Evolutionary conservation across 306 rosid genomes (phyloP), one percentile per base, ranked within the genome.

Genomic region (Quercus agrifolia): DNA sequence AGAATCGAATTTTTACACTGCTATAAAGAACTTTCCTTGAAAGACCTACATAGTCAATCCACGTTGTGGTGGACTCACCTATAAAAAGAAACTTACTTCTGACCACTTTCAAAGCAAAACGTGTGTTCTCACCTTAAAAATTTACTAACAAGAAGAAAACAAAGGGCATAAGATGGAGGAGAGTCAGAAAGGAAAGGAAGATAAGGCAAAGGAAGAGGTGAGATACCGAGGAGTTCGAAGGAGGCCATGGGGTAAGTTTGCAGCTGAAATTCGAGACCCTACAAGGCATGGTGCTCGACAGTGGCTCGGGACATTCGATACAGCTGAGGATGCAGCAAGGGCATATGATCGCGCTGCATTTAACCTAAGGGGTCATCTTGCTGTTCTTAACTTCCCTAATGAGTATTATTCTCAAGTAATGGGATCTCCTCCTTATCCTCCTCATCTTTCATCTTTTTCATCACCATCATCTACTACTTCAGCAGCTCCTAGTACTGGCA

Each of bases 181-280:
- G 44, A 78, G 84, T 63, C 83, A 77, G 25, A 81, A 14, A 19
- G 90, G 87, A 77, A 82, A 80, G 86, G 78, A 79, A 23, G 90
- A 80, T 78, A 81, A 81, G 81, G 87, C 27, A 8, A 66, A 41
- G 77, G 91, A 87, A 23, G 93, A 87, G 54, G 89, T 81, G 44
- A 79, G 84, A 30, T 92, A 77, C 81, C 89, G 97, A 0, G 97
- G 97, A 0, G 97, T 90, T 5, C 41, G 97, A 25, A 64, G 91
- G 80, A 64, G 97, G 85, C 97, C 97, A 0, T 92, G 93, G 97
- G 97, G 97, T 70, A 92, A 92, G 86, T 92, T 86, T 2, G 97
- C 95, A 9, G 87, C 97, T n/a, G 96, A 90, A 87, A 92, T 92
- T 63, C 82, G 97, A 66, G 97, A 92, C 72, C 93, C 97, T 0